Evolutionary conservation across 257 asterid genomes (phyloP).

Genomic region (Solanum gracilifrons): DNA sequence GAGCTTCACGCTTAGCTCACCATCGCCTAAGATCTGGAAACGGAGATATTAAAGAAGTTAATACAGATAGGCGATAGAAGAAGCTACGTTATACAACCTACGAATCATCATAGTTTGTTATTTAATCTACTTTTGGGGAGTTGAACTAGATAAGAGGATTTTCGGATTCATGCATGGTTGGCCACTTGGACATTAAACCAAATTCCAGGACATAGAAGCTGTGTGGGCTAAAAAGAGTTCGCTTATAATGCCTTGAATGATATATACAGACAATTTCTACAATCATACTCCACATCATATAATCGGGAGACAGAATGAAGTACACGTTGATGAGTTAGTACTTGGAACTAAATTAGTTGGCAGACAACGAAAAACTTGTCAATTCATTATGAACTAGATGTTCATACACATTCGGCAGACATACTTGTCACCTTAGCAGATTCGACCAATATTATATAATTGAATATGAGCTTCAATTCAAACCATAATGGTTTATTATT

Average conservation of each 20-base stretch:
- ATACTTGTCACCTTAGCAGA: background rate
- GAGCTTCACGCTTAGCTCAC: slow-evolving; percentile 55
- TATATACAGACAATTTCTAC: background rate
- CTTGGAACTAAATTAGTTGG: background rate
- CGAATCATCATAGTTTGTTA: background rate
- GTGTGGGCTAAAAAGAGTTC: background rate
- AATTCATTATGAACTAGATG: background rate
- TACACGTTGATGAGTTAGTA: background rate
- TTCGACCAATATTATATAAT: background rate
- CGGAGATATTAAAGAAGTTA: background rate
- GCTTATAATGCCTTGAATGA: background rate
- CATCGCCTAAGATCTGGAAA: slow-evolving; percentile 63
- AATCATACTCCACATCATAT: background rate
- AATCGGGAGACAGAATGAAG: background rate
- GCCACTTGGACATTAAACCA: background rate
- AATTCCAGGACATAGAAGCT: background rate
- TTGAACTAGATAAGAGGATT: background rate
- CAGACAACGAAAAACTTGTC: background rate
- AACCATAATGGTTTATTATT: background rate
- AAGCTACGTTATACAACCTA: background rate
- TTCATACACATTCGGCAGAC: background rate
- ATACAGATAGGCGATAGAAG: background rate
- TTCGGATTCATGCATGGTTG: background rate
- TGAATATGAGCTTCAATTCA: background rate
- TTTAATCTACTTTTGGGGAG: background rate